Evolutionary conservation across 257 asterid species (phyloP).

Genomic region (Solanum gandarillasii): DNA sequence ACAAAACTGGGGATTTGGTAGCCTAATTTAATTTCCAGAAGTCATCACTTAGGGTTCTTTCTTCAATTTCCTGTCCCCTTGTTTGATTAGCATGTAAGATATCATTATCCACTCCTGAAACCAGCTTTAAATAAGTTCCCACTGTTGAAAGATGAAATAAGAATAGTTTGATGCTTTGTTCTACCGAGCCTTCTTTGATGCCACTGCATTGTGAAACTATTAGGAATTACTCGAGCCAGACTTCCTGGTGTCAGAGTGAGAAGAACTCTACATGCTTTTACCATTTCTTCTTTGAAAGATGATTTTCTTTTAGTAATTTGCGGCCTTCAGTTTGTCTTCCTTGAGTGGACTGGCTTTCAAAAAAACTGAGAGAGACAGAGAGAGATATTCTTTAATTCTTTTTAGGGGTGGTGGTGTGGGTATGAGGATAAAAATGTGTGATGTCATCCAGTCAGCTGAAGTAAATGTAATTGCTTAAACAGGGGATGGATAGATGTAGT

Average conservation of each 20-base stretch:
- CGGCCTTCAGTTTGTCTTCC: background rate
- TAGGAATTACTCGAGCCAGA: background rate
- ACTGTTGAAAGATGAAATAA: background rate
- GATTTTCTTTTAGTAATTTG: background rate
- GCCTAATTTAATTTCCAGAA: background rate
- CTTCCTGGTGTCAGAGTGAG: background rate
- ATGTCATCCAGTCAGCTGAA: background rate
- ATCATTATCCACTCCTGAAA: background rate
- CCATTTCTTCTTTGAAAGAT: background rate
- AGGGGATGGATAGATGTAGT: background rate
- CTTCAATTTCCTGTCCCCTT: background rate
- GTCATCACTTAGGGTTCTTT: background rate
- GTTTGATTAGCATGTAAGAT: background rate
- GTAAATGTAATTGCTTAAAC: background rate
- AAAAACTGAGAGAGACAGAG: background rate
- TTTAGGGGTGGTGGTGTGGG: background rate
- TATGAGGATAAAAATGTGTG: background rate
- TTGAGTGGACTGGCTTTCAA: background rate
- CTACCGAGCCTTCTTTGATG: background rate
- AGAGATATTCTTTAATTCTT: background rate
- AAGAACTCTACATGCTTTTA: background rate
- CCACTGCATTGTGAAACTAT: background rate
- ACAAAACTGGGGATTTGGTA: background rate
- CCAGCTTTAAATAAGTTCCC: background rate
- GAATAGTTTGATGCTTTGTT: background rate